These are phyloP conservation scores for Plasmodium vivax DNA, from an alignment of 169 alveolate species.

Conservation along the genomic window DNA sequence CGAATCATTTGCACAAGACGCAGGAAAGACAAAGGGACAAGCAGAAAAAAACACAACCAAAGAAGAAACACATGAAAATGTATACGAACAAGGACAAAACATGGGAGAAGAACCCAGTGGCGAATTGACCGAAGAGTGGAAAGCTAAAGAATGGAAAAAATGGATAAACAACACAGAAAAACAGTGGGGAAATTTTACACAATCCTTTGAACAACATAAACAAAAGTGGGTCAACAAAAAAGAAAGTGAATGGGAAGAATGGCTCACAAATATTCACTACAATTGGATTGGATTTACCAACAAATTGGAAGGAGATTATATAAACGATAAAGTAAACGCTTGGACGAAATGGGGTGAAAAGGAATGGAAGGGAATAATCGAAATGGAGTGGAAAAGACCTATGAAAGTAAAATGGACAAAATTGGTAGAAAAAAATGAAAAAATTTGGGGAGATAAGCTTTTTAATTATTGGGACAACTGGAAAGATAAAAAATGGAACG, in stretches of 20 bases:
- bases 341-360: constrained; percentile 30
- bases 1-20: neutral
- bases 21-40: neutral
- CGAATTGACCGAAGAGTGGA: constrained; percentile 5
- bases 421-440: neutral
- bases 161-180: constrained; percentile 17
- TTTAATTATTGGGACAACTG: neutral
- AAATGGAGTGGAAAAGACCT: constrained; percentile 28
- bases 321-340: neutral
- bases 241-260: constrained; percentile 31
- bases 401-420: constrained; percentile 20
- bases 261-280: constrained; percentile 22
- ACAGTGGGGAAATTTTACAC: neutral
- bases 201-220: constrained; percentile 5
- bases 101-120: neutral
- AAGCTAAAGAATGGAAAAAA: constrained; percentile 14
- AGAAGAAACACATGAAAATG: neutral
- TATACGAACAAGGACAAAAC: neutral
- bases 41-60: neutral
- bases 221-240: constrained; percentile 1
- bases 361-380: constrained; percentile 18
- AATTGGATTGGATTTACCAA: constrained; percentile 26
- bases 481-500: constrained; percentile 20
- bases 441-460: neutral
- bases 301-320: constrained; percentile 42